Base-by-base conservation (phyloP, 2,329 filamentous ascomycete species). In the Chaetomiaceae sp. region DNA sequence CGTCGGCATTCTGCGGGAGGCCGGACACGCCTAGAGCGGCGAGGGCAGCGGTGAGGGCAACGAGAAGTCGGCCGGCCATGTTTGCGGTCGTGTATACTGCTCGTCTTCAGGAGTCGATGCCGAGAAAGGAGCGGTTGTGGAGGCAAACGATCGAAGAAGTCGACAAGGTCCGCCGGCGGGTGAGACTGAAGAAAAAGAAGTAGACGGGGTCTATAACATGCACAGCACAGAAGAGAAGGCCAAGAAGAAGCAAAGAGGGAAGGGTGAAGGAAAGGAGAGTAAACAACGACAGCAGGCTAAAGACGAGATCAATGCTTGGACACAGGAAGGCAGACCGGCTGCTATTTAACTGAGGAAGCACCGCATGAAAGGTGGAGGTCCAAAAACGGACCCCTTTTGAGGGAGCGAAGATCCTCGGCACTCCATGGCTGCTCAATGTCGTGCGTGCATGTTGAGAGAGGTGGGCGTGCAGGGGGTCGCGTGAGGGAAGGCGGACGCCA, bases 61-160 rank as follows among this genome's bases (percentile, higher is more conserved):
- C 27, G 53, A 62, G 54, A 33, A 60, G 33, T 43, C 55, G 52
- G 47, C 53, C 50, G 15, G 56, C 58, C 58, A 60, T 60, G 39
- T 27, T 52, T 49, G 38, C 19, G 24, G 30, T 33, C 15, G 8
- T 6, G 3, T n/a, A n/a, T 22, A n/a, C 22, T 27, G 42, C n/a
- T 18, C 27, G 26, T 24, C 15, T 32, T 27, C 18, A 20, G 15
- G 38, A 15, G 15, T n/a, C n/a, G n/a, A n/a, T n/a, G n/a, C n/a
- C n/a, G n/a, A n/a, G n/a, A n/a, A n/a, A n/a, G n/a, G n/a, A n/a
- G n/a, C n/a, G n/a, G n/a, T n/a, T n/a, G n/a, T n/a, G n/a, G n/a
- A n/a, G n/a, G n/a, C n/a, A n/a, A n/a, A n/a, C n/a, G n/a, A n/a
- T n/a, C n/a, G n/a, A n/a, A n/a, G n/a, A n/a, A n/a, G n/a, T n/a